phyloP scores from a whole-genome alignment of 2,329 filamentous ascomycete genomes.

The Pyrenophora seminiperda region DNA sequence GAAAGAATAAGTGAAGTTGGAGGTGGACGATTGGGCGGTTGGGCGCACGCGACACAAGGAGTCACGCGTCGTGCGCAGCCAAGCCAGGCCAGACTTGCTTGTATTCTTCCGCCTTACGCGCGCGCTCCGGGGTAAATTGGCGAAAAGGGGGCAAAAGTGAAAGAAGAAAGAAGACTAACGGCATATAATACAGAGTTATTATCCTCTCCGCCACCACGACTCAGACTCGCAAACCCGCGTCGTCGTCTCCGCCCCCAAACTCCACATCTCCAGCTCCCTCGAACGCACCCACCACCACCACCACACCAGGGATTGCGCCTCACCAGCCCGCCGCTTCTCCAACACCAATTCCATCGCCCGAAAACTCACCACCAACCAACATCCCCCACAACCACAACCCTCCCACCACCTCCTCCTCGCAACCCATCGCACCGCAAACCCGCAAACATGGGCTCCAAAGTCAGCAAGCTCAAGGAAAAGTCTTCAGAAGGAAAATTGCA shows the following conservation, averaged over 20 bases:
- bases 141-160: background rate
- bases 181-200: no score
- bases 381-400: background rate
- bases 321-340: background rate
- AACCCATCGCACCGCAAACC: background rate
- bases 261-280: constrained; percentile 1
- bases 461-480: constrained; percentile 27
- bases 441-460: constrained; percentile 40
- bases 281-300: background rate
- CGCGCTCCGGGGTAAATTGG: no score
- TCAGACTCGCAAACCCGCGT: no score
- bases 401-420: no score
- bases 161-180: background rate
- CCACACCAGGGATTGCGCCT: background rate
- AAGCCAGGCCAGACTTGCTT: no score
- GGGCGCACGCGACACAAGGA: background rate
- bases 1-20: background rate
- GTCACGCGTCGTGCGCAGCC: no score
- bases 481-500: constrained; percentile 31
- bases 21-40: background rate
- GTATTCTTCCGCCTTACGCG: no score
- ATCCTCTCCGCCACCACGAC: no score
- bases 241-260: constrained; percentile 26
- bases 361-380: background rate
- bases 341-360: background rate